Conservation (phyloP, 2,329 filamentous ascomycete species). For the Curvularia eragrostidis region DNA sequence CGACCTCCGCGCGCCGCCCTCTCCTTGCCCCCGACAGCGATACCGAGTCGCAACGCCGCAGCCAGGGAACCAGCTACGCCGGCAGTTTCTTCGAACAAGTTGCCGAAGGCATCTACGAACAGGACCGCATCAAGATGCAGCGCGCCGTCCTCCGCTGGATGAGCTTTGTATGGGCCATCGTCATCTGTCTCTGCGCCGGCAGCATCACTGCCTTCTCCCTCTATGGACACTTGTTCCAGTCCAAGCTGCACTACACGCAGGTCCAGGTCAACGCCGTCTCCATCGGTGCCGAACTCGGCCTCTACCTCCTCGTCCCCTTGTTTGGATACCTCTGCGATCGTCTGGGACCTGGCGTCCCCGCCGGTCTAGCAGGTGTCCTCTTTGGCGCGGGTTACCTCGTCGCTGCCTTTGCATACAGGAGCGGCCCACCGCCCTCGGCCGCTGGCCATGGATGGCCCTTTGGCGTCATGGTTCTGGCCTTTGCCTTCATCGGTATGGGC, state of each 20-base stretch:
- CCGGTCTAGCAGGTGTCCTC: slow-evolving; percentile 72
- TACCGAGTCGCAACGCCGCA: slow-evolving; percentile 43
- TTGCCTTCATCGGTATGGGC: slow-evolving; percentile 80
- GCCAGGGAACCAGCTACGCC: slow-evolving; percentile 55
- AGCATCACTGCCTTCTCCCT: slow-evolving; percentile 93
- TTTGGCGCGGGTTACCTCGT: slow-evolving; percentile 84
- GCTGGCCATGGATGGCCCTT: slow-evolving; percentile 72
- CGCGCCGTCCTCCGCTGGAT: slow-evolving; percentile 60
- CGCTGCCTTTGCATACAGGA: slow-evolving; percentile 78
- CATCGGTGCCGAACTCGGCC: slow-evolving; percentile 82
- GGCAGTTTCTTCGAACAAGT: slow-evolving; percentile 66
- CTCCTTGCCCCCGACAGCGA: slow-evolving; percentile 51
- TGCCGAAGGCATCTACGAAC: slow-evolving; percentile 65
- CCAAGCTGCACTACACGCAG: slow-evolving; percentile 84
- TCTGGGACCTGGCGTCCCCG: slow-evolving; percentile 78
- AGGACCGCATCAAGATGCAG: slow-evolving; percentile 62
- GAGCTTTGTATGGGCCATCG: slow-evolving; percentile 66
- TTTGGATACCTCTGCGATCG: slow-evolving; percentile 94
- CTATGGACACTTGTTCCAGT: slow-evolving; percentile 90
- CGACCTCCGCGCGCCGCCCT: slow-evolving; percentile 48
- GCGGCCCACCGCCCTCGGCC: slow-evolving; percentile 60
- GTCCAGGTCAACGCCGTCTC: slow-evolving; percentile 90
- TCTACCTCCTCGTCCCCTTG: slow-evolving; percentile 90
- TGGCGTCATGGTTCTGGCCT: slow-evolving; percentile 82
- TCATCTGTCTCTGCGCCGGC: slow-evolving; percentile 79